Conservation (phyloP, 352 stramenopile genomes). For the Phytophthora citrophthora region DNA sequence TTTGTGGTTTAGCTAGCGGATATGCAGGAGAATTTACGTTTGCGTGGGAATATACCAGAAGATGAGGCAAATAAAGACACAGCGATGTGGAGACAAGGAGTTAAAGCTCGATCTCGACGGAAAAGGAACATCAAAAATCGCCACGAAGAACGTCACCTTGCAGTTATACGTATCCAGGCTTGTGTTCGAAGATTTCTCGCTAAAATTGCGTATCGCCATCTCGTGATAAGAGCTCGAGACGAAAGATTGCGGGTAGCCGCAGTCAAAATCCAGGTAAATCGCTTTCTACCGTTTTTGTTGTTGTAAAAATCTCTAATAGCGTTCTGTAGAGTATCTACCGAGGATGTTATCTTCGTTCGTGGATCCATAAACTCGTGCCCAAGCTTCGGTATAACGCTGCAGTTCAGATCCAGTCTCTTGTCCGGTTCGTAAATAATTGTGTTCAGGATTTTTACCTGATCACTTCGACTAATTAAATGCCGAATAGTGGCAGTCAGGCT, state of each 20-base stretch:
- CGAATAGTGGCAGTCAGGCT: constrained; percentile 52
- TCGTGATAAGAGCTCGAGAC: constrained; percentile 50
- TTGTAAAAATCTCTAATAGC: too few relatives aligned
- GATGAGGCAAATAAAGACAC: constrained; percentile 11
- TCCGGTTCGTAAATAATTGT: constrained; percentile 40
- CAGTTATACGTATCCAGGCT: constrained; percentile 57
- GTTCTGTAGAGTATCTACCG: constrained; percentile 42
- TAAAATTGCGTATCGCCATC: constrained; percentile 43
- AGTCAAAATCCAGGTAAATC: constrained; percentile 56
- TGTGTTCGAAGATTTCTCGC: constrained; percentile 62
- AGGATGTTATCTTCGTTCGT: constrained; percentile 49
- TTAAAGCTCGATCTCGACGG: constrained; percentile 46
- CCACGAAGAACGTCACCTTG: constrained; percentile 46
- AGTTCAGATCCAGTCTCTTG: constrained; percentile 63
- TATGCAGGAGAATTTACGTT: constrained; percentile 51
- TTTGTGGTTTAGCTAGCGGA: constrained; percentile 45
- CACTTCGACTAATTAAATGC: constrained; percentile 1
- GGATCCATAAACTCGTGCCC: constrained; percentile 51
- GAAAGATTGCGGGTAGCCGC: constrained; percentile 47
- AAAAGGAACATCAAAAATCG: constrained; percentile 50
- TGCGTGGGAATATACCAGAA: constrained; percentile 16
- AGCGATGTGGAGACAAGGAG: constrained; percentile 53
- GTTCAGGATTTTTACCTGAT: neutral
- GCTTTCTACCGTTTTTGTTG: too few relatives aligned
- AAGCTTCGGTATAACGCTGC: constrained; percentile 45